Percentiles rank a stretch among this genome's conserved stretches.
These are phyloP conservation scores for Astrothelium subdiscretum DNA, from an alignment of 495 filamentous ascomycete genomes.

Conservation along the genomic window DNA sequence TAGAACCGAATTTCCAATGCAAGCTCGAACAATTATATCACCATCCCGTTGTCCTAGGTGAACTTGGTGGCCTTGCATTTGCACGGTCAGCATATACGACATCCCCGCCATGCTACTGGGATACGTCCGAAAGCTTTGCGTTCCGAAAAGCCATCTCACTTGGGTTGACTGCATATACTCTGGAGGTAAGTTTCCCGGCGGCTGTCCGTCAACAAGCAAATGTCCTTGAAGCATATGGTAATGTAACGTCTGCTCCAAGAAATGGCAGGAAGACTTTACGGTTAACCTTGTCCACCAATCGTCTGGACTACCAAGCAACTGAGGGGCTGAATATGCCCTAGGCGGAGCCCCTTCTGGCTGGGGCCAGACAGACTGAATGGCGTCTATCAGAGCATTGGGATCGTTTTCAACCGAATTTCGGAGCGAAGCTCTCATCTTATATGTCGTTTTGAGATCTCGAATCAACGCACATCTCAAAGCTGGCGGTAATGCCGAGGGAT, in stretches of 20 bases:
- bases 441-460: conserved; percentile 37
- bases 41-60: conserved; percentile 38
- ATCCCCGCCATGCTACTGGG: conserved; percentile 37
- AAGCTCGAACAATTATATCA: conserved; percentile 30
- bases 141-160: conserved; percentile 38
- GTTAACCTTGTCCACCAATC: conserved; percentile 25
- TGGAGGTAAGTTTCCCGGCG: conserved; percentile 36
- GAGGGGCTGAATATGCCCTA: conserved; percentile 11
- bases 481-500: conserved; percentile 23
- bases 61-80: conserved; percentile 27
- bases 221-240: conserved; percentile 38
- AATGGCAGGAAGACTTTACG: conserved; percentile 13
- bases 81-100: conserved; percentile 29
- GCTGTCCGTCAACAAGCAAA: conserved; percentile 38
- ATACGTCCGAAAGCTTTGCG: conserved; percentile 34
- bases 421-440: conserved; percentile 27
- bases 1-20: conserved; percentile 5
- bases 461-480: conserved; percentile 29
- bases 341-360: conserved; percentile 7
- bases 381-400: conserved; percentile 20
- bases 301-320: conserved; percentile 18
- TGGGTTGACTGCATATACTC: conserved; percentile 27
- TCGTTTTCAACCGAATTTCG: conserved; percentile 17
- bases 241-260: conserved; percentile 23
- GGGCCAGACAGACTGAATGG: conserved; percentile 18